These are phyloP conservation scores for Kodamaea sp. DNA, from an alignment of 1,139 yeast genomes.

Conservation along the genomic window DNA sequence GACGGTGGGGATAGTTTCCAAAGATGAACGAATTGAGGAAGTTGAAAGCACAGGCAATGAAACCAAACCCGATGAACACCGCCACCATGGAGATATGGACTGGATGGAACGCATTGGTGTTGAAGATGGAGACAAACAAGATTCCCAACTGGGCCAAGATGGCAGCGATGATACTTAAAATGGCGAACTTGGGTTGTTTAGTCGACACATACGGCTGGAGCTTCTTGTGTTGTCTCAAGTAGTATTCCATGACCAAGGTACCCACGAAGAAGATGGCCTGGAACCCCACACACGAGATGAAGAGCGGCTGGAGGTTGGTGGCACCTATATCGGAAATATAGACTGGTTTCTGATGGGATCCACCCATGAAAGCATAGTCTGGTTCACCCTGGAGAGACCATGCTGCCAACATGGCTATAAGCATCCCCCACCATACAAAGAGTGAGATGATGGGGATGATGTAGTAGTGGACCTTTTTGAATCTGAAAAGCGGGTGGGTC, in stretches of 20 bases:
- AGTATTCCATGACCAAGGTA: constrained; percentile 60
- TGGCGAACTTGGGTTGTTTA: constrained; percentile 52
- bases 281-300: constrained; percentile 28
- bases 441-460: constrained; percentile 57
- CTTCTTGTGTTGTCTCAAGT: constrained; percentile 52
- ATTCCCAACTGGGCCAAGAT: constrained; percentile 76
- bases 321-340: constrained; percentile 60
- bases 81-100: constrained; percentile 75
- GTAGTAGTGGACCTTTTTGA: constrained; percentile 25
- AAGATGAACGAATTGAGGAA: constrained; percentile 61
- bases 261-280: constrained; percentile 78
- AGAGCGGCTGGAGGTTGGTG: constrained; percentile 28
- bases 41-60: constrained; percentile 63
- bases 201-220: constrained; percentile 54
- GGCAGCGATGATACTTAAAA: constrained; percentile 53
- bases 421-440: constrained; percentile 76
- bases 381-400: constrained; percentile 87
- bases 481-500: constrained; percentile 13
- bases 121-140: constrained; percentile 71
- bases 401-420: constrained; percentile 60
- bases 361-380: constrained; percentile 56
- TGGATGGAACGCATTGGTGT: constrained; percentile 56
- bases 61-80: constrained; percentile 71
- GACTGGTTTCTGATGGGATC: constrained; percentile 50
- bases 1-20: constrained; percentile 51